Conservation (phyloP, 1,284 basidiomycete species). For the Golubevia pallescens region DNA sequence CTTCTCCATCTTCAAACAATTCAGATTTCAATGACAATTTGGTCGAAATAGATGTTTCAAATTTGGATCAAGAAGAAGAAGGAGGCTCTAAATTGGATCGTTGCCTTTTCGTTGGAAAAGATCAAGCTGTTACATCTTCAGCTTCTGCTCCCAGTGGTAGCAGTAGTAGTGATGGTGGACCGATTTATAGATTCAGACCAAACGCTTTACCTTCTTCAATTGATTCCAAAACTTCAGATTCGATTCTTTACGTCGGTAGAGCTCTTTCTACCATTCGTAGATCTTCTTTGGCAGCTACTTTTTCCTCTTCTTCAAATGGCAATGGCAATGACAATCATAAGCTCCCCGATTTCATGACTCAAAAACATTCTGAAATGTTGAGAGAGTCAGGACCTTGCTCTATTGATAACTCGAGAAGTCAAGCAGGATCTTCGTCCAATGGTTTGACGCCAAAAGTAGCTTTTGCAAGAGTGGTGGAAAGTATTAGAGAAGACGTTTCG, state of each 20-base stretch:
- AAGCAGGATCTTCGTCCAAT: conserved; percentile 48
- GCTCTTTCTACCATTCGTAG: conserved; percentile 77
- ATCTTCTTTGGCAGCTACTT: conserved; percentile 9
- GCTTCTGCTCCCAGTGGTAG: not conserved
- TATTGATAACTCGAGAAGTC: conserved; percentile 8
- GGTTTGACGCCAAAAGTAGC: conserved; percentile 13
- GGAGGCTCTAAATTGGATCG: conserved; percentile 27
- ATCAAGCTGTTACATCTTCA: not conserved
- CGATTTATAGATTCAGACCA: conserved; percentile 67
- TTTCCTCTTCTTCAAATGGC: conserved; percentile 1
- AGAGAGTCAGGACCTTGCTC: not conserved
- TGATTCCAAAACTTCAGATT: conserved; percentile 74
- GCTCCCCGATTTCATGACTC: conserved; percentile 23
- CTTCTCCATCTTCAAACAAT: conserved; percentile 17
- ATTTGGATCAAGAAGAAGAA: not conserved
- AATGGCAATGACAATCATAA: not conserved
- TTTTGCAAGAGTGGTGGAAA: conserved; percentile 58
- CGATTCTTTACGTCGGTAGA: conserved; percentile 83
- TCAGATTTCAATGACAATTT: conserved; percentile 17
- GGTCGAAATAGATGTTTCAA: not conserved
- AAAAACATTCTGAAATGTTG: conserved; percentile 22
- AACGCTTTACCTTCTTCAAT: conserved; percentile 78
- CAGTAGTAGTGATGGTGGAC: conserved; percentile 19
- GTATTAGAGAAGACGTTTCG: conserved; percentile 76
- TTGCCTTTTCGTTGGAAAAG: conserved; percentile 16